phyloP scores from a whole-genome alignment of 345 rosid species.

The Ceriops decandra region DNA sequence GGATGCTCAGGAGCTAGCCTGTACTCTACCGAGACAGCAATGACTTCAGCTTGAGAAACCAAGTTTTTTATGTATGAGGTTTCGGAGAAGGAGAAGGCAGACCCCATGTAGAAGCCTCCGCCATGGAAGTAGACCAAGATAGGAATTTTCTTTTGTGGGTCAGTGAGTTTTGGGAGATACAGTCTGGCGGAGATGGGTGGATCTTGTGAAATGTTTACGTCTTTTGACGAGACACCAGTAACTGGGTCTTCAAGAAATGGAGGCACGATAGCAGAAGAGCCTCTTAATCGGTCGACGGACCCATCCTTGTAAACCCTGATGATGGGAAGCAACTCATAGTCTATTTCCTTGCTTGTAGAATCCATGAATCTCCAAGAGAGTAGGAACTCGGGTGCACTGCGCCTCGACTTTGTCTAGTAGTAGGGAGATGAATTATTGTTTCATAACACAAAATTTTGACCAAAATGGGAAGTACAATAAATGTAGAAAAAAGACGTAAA shows the following conservation, averaged over 20 bases:
- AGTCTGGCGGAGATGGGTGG: constrained; percentile 36
- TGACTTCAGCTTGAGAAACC: constrained; percentile 24
- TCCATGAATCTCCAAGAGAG: neutral
- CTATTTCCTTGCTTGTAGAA: constrained; percentile 20
- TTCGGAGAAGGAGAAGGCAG: constrained; percentile 32
- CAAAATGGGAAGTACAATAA: no score
- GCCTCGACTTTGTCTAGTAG: no score
- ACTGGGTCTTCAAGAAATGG: constrained; percentile 19
- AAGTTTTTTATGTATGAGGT: constrained; percentile 19
- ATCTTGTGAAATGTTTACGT: constrained; percentile 14
- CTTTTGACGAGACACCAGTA: constrained; percentile 41
- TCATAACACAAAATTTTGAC: no score
- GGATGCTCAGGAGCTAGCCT: constrained; percentile 46
- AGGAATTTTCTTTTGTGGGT: constrained; percentile 25
- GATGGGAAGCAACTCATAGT: constrained; percentile 21
- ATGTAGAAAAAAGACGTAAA: no score
- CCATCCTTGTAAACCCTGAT: constrained; percentile 39
- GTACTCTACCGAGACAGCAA: constrained; percentile 45
- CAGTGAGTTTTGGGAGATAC: constrained; percentile 32
- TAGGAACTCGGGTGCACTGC: no score
- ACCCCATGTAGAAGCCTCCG: constrained; percentile 41
- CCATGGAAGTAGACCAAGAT: constrained; percentile 46
- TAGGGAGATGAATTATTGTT: no score
- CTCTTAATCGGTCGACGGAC: constrained; percentile 26
- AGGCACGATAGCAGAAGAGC: constrained; percentile 17